Conservation (phyloP, 331 rosid genomes). For the Phaseolus coccineus region DNA sequence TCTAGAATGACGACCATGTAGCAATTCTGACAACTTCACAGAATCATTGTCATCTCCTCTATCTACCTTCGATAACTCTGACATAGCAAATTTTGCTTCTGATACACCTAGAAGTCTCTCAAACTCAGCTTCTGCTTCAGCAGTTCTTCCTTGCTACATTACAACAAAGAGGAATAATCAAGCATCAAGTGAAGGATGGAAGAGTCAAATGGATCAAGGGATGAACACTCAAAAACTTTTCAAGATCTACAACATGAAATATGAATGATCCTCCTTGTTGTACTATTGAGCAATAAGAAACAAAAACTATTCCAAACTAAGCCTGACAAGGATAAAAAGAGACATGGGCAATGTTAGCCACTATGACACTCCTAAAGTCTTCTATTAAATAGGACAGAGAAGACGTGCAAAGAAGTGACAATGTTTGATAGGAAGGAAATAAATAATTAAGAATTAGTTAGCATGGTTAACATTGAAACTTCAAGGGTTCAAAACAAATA, state of each 20-base stretch:
- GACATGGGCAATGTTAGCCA: neutral
- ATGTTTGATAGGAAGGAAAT: neutral
- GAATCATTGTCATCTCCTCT: slow-evolving; percentile 79
- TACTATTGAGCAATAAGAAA: too few relatives aligned
- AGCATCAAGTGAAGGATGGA: slow-evolving; percentile 27
- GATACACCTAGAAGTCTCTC: slow-evolving; percentile 89
- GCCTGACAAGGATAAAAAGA: slow-evolving; percentile 2
- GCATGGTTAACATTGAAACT: slow-evolving; percentile 28
- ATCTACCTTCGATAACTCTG: slow-evolving; percentile 73
- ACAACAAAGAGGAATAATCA: slow-evolving; percentile 42
- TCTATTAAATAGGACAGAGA: neutral
- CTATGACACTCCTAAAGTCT: slow-evolving; percentile 11
- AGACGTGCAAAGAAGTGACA: neutral
- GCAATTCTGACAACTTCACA: slow-evolving; percentile 78
- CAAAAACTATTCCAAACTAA: neutral
- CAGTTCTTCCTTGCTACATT: slow-evolving; percentile 85
- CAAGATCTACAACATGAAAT: neutral
- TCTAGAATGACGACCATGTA: slow-evolving; percentile 82
- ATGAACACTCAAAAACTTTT: slow-evolving; percentile 3
- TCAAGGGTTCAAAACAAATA: slow-evolving; percentile 20
- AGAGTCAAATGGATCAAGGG: slow-evolving; percentile 14
- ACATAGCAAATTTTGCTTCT: slow-evolving; percentile 83
- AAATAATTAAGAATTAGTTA: neutral
- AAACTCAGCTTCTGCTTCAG: slow-evolving; percentile 88
- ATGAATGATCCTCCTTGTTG: too few relatives aligned